Evolutionary conservation across 106 monocot species (phyloP).

Genomic region (Ottelia alismoides): DNA sequence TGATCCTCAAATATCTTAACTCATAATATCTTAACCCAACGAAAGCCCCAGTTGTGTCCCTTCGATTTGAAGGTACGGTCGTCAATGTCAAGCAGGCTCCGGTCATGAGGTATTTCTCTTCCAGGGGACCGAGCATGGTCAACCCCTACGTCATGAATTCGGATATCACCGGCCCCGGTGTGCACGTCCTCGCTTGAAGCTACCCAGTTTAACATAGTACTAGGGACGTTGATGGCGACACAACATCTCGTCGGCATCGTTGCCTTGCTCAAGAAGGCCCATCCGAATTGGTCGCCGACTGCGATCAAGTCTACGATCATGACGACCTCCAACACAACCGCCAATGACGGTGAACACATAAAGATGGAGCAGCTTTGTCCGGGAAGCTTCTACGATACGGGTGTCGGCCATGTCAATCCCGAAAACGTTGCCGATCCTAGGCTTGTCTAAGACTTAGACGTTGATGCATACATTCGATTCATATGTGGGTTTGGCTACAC

Average conservation of each 20-base stretch:
- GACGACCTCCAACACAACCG: conserved; percentile 29
- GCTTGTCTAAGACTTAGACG: conserved; percentile 55
- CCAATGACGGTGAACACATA: conserved; percentile 29
- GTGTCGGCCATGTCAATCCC: conserved; percentile 75
- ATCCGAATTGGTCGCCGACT: conserved; percentile 70
- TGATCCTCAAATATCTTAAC: too few species aligned
- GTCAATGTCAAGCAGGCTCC: conserved; percentile 38
- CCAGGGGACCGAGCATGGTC: conserved; percentile 67
- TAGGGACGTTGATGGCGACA: conserved; percentile 90
- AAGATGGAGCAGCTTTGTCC: conserved; percentile 20
- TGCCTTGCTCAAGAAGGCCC: conserved; percentile 57
- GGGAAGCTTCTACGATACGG: conserved; percentile 63
- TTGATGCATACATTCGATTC: conserved; percentile 51
- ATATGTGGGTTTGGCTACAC: conserved; percentile 76
- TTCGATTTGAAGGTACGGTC: background rate
- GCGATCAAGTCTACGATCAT: conserved; percentile 86
- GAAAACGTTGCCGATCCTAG: conserved; percentile 65
- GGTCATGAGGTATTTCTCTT: conserved; percentile 60
- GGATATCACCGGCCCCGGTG: conserved; percentile 7
- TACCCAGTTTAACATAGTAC: too few species aligned
- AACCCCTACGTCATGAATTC: conserved; percentile 38
- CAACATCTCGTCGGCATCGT: conserved; percentile 82
- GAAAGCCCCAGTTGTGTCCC: background rate
- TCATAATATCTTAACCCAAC: background rate
- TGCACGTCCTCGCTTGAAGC: conserved; percentile 61